Evolutionary conservation across 2,329 filamentous ascomycete genomes (phyloP).

Genomic region (Celoporthe dispersa): DNA sequence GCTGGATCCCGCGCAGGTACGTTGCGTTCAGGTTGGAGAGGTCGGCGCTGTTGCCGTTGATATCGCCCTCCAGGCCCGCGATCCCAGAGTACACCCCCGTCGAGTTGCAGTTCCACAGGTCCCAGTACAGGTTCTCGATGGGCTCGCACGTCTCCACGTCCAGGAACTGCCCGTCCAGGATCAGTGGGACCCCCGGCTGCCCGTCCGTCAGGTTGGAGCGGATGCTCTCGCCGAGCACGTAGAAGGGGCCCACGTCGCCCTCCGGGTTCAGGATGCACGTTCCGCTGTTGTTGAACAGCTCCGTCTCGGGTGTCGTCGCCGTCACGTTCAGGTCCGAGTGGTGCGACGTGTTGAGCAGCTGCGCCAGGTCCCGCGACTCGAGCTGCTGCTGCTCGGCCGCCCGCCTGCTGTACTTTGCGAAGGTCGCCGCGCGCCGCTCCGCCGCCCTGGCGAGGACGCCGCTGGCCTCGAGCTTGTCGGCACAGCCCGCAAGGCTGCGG

Average conservation of each 20-base stretch:
- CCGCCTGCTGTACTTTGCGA: slow-evolving; percentile 1
- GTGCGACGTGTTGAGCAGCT: slow-evolving; percentile 5
- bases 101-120: slow-evolving; percentile 53
- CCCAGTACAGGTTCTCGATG: slow-evolving; percentile 44
- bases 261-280: slow-evolving; percentile 37
- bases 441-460: slow-evolving; percentile 7
- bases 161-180: slow-evolving; percentile 50
- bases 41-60: slow-evolving; percentile 34
- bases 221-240: slow-evolving; percentile 39
- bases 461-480: slow-evolving; percentile 12
- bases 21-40: slow-evolving; percentile 41
- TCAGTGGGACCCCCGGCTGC: slow-evolving; percentile 45
- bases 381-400: background rate
- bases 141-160: slow-evolving; percentile 51
- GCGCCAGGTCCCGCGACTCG: background rate
- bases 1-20: slow-evolving; percentile 53
- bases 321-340: background rate
- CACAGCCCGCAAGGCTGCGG: slow-evolving; percentile 11
- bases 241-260: slow-evolving; percentile 44
- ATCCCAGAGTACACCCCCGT: slow-evolving; percentile 49
- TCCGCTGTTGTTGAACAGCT: slow-evolving; percentile 12
- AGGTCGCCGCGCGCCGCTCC: slow-evolving; percentile 8
- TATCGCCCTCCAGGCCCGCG: slow-evolving; percentile 27
- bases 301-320: background rate
- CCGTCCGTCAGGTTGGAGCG: slow-evolving; percentile 47